Conservation (phyloP, 441 rosid species). For the Mallotus repandus region DNA sequence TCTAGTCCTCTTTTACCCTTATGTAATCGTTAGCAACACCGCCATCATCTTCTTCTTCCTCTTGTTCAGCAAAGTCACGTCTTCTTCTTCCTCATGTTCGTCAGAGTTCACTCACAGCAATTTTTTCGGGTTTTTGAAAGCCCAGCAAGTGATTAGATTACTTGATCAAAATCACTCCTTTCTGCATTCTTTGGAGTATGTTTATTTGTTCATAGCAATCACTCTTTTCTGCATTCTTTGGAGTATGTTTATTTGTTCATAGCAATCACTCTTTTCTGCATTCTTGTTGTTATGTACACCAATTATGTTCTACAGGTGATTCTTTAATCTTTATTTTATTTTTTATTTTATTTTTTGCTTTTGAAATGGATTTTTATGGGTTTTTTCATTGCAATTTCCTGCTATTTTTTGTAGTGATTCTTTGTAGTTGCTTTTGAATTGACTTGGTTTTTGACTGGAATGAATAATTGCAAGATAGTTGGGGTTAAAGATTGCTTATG, state of each 20-base stretch:
- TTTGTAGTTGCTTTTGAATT: background rate
- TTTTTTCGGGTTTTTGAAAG: too few species aligned
- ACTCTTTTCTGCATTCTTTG: constrained; percentile 26
- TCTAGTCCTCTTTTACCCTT: too few species aligned
- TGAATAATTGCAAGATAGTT: background rate
- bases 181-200: constrained; percentile 56
- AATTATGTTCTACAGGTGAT: constrained; percentile 93
- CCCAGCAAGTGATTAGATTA: too few species aligned
- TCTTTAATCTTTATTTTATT: background rate
- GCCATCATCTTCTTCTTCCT: too few species aligned
- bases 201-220: constrained; percentile 71
- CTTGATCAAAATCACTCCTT: too few species aligned
- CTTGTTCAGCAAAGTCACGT: too few species aligned
- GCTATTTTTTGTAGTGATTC: background rate
- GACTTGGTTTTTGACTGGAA: background rate
- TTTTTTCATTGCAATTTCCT: background rate
- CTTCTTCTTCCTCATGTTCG: too few species aligned
- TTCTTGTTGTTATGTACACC: constrained; percentile 98
- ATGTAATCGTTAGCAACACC: too few species aligned
- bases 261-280: constrained; percentile 78
- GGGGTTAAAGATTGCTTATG: background rate
- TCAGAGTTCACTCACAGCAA: too few species aligned
- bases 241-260: constrained; percentile 77
- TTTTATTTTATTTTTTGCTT: background rate
- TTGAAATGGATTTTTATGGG: background rate